Base-by-base conservation (phyloP, 2,329 filamentous ascomycete genomes). In the Bimuria novae-zelandiae region DNA sequence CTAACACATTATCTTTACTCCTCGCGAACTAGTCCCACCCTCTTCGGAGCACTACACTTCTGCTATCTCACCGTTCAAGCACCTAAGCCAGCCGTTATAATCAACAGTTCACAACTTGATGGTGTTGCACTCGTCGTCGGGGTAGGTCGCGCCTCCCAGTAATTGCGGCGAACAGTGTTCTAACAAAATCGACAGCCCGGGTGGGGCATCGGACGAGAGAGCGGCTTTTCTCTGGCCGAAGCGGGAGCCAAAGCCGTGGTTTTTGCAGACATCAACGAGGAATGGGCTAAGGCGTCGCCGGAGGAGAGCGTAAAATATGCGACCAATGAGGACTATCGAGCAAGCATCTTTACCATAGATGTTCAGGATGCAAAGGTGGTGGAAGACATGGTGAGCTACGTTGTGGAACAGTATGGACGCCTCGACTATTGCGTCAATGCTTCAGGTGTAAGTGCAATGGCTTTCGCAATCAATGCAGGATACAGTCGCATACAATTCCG, bases 341-440 rank as follows among this genome's bases (percentile, higher is more conserved):
- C 48, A 21, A 23, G 22, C 3, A 30, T 29, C 3, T 45, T 53
- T 30, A 44, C 42, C 19, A 53, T 61, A 22, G 41, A 56, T 19
- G 41, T 59, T 7, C 21, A 44, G 21, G 43, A 53, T 21, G 49
- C 46, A 4, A 35, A 55, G n/a, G 41, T 37, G 14, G 61, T 75
- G 7, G 48, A 63, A 0, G 73, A 70, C 6, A 64, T 83, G 7
- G 64, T 68, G 1, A 60, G 70, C 41, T 69, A 69, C 1, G 75
- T 75, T 0, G 51, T 64, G 4, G 56, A 64, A 29, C 52, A 43
- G 12, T 83, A 82, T 62, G 79, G 79, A 3, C 70, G 80, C 4
- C 70, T 84, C 22, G 81, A 84, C 53, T 70, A 81, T 23, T 79
- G 78, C 0, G 74, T 83, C 40, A 82, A 84, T 60, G 78, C 78